Conservation (phyloP, 768 basidiomycete species). For the Hypholoma fasciculare region DNA sequence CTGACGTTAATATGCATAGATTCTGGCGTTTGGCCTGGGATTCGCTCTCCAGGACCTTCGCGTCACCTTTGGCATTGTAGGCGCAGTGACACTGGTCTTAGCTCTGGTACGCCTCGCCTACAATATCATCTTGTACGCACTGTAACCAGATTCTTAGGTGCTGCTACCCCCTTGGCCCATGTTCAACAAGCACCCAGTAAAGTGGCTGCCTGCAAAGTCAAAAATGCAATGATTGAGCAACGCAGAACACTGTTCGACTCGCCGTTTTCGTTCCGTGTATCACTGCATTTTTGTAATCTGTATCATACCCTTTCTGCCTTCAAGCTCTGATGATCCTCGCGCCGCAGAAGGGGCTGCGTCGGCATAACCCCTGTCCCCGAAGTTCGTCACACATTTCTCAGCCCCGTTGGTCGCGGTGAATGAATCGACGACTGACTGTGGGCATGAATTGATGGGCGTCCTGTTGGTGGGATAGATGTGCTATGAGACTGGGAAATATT, state of each 20-base stretch:
- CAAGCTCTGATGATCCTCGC: no score
- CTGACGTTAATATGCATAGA: constrained; percentile 27
- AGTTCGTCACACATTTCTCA: no score
- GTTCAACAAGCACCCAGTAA: constrained; percentile 61
- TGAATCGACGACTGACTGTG: no score
- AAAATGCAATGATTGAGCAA: constrained; percentile 1
- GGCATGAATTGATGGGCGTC: no score
- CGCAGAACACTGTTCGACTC: no score
- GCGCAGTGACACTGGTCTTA: constrained; percentile 35
- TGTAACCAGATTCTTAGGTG: constrained; percentile 34
- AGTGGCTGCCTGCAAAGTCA: constrained; percentile 49
- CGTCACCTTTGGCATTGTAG: constrained; percentile 53
- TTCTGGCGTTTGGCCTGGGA: constrained; percentile 56
- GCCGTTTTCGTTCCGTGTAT: no score
- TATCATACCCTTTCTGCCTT: background rate
- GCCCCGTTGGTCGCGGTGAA: no score
- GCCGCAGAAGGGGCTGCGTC: no score
- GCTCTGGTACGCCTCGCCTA: constrained; percentile 35
- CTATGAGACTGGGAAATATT: no score
- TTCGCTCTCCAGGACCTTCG: constrained; percentile 56
- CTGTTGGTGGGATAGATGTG: no score
- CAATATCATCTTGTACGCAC: background rate
- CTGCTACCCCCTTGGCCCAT: constrained; percentile 72
- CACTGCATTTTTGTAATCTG: background rate
- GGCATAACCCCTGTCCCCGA: no score